Base-by-base conservation (phyloP, 306 rosid species). In the Vigna reflexopilosa region DNA sequence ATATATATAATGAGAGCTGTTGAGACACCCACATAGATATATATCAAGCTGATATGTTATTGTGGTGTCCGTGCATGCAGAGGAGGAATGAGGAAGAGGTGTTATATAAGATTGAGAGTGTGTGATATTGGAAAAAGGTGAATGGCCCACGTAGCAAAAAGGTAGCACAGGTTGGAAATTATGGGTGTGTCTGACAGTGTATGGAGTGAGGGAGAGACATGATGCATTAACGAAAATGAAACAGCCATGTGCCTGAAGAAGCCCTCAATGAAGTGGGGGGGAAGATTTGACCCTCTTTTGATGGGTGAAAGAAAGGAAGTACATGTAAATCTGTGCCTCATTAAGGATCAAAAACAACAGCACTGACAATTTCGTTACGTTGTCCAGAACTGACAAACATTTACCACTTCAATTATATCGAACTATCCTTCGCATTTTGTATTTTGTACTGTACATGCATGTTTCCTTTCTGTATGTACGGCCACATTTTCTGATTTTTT, bases 121-220 rank as follows among this genome's bases (percentile, higher is more conserved):
- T 44, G 48, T 56, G 28, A 47, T n/a, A 48, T 51, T 72, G 57
- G 26, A 12, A 65, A 58, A 62, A 62, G 68, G 68, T 8, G 12
- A 72, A 5, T 61, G 83, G 78, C 73, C 78, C 73, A 79, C 83
- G 3, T 4, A 38, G 40, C 67, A 67, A 77, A 77, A 14, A 61
- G 59, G 20, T 30, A 47, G 62, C 1, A 22, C 52, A 57, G 51
- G 70, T 32, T 10, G 48, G 81, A 77, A 56, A 78, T 28, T 26
- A 44, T 24, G 67, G 58, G 0, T 7, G 17, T 24, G 48, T 36
- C 48, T 63, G 69, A 36, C 20, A 61, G 11, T 40, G 45, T 40
- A 8, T 40, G 9, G 11, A 40, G 45, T 9, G 45, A 42, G 13
- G 13, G 47, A 42, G 13, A 9, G 13, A 42, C 13, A 42, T 42